Base-by-base conservation (phyloP, 2,329 filamentous ascomycete genomes). In the Sporothrix dimorphospora region DNA sequence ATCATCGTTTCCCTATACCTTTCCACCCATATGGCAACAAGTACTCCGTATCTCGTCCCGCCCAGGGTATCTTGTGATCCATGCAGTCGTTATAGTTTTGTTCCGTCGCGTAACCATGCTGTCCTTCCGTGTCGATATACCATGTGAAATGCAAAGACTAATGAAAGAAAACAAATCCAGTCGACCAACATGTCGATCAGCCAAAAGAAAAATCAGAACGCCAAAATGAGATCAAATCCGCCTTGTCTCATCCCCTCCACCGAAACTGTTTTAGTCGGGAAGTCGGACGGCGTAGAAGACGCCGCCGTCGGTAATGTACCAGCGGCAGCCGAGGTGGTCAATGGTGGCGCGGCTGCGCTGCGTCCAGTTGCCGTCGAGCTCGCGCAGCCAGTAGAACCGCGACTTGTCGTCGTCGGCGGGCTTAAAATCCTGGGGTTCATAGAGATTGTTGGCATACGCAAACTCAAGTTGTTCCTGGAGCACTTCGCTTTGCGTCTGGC, bases 341-440 rank as follows among this genome's bases (percentile, higher is more conserved):
- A 91, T 88, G 70, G 87, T 86, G 79, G 84, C 84, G 42, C 88
- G 86, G 78, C 84, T 88, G 78, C 87, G 85, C 79, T 89, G 83
- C 47, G 85, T 86, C 85, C 86, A 90, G 73, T 85, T 84, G 67
- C 87, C 85, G 79, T 91, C 88, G 75, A 87, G 80, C 80, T 91
- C 88, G 72, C 87, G 86, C 76, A 86, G 84, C 81, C 85, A 88
- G 81, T 90, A 91, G 81, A 88, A 86, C 74, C 88, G 87, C 59
- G 83, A 83, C 51, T 86, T 85, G 79, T 90, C 85, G 75, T 88
- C 85, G 77, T 90, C 88, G 24, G 84, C 83, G 1, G 89, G 89
- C 79, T 89, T 88, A 78, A 90, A 88, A 76, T 90, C 88, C 82
- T 90, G 88, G 19, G 86, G 84, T 78, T 88, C 85, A 75, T 85